A percentile compares a stretch with the other conserved stretches of the same genome.
phyloP scores from a whole-genome alignment of 2,329 filamentous ascomycete species.

The Fusarium virguliforme region DNA sequence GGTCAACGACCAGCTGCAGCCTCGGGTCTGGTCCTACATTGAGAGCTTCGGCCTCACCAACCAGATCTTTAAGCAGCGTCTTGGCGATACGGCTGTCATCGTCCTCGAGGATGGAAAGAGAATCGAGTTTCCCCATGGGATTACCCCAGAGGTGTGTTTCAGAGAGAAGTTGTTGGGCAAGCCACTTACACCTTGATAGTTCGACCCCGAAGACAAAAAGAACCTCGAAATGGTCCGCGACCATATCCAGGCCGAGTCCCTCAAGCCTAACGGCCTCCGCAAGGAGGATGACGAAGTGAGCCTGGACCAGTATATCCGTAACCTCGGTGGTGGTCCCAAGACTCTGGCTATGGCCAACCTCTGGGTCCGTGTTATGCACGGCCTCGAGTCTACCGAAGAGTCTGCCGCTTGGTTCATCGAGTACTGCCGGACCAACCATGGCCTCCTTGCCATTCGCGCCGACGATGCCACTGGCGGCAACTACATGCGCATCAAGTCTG shows the following conservation, averaged over 20 bases:
- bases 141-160: slow-evolving; percentile 42
- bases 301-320: slow-evolving; percentile 56
- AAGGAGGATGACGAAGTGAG: slow-evolving; percentile 54
- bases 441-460: slow-evolving; percentile 55
- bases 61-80: slow-evolving; percentile 62
- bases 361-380: slow-evolving; percentile 58
- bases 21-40: slow-evolving; percentile 60
- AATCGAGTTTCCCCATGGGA: slow-evolving; percentile 42
- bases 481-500: slow-evolving; percentile 53
- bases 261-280: slow-evolving; percentile 43
- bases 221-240: slow-evolving; percentile 56
- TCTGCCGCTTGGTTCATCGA: slow-evolving; percentile 59
- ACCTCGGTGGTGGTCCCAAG: slow-evolving; percentile 53
- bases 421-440: slow-evolving; percentile 57
- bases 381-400: slow-evolving; percentile 56
- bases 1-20: slow-evolving; percentile 72
- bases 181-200: slow-evolving; percentile 41
- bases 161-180: background rate
- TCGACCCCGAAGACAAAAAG: slow-evolving; percentile 52
- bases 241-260: slow-evolving; percentile 55
- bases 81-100: slow-evolving; percentile 61
- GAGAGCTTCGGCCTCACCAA: slow-evolving; percentile 59
- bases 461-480: slow-evolving; percentile 57
- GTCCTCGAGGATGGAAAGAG: slow-evolving; percentile 57
- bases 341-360: slow-evolving; percentile 56